Percentiles rank a stretch among this genome's conserved stretches.
Evolutionary conservation across 805 yeast genomes (phyloP).

Genomic region (Metschnikowia lochheadii): DNA sequence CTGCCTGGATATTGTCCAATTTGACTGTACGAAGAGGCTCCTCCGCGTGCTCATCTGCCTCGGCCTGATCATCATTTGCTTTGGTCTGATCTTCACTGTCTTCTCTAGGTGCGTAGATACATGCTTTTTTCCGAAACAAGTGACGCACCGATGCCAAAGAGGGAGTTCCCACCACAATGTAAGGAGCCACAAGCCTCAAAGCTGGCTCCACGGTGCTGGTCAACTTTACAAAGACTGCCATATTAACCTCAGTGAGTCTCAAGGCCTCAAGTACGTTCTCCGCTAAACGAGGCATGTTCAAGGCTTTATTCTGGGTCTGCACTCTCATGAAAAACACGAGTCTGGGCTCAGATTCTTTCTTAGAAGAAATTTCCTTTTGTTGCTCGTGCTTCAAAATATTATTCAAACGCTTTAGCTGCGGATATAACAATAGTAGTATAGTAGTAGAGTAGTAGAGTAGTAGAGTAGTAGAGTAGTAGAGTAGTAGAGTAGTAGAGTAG

Average conservation of each 20-base stretch:
- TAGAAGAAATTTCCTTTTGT: conserved; percentile 12
- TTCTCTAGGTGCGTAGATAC: conserved; percentile 26
- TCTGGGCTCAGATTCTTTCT: conserved; percentile 26
- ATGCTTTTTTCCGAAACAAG: conserved; percentile 73
- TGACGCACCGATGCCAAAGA: conserved; percentile 69
- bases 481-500: no score
- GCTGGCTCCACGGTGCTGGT: conserved; percentile 58
- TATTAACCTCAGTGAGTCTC: conserved; percentile 55
- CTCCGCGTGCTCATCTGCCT: conserved; percentile 26
- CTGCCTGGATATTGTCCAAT: conserved; percentile 68
- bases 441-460: no score
- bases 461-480: no score
- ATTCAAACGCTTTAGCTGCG: conserved; percentile 61
- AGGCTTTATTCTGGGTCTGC: conserved; percentile 54
- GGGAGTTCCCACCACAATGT: conserved; percentile 70
- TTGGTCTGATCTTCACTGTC: neutral
- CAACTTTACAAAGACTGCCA: conserved; percentile 69
- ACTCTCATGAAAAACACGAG: conserved; percentile 66
- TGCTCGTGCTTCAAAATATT: conserved; percentile 55
- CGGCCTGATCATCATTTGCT: neutral
- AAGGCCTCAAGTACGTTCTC: conserved; percentile 55
- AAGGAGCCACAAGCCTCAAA: conserved; percentile 66
- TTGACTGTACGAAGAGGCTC: conserved; percentile 33
- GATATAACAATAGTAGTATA: no score
- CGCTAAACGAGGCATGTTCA: conserved; percentile 63